Base-by-base conservation (phyloP, 345 rosid genomes). In the Corchorus capsularis region DNA sequence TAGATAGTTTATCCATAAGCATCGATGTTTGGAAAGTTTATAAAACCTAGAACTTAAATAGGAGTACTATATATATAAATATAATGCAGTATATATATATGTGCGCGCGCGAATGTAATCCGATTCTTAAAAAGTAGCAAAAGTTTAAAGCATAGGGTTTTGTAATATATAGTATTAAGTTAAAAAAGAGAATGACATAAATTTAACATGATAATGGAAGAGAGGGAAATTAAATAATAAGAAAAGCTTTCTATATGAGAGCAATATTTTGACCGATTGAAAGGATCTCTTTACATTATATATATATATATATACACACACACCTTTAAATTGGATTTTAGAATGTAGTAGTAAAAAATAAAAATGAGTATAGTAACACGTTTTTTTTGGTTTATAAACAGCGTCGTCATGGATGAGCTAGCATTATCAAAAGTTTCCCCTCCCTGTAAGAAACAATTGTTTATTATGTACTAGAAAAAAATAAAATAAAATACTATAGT, bases 321-420 rank as follows among this genome's bases (percentile, higher is more conserved):
- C 1, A 27, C 27, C 27, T 27, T 27, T 27, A 27, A 27, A 27
- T 27, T 0, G 1, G 27, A 27, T 27, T 27, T 27, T 27, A 27
- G 27, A 27, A 0, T 27, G 27, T 27, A 27, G 27, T 27, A 27
- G n/a, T n/a, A 27, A 27, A 27, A 27, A 27, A 27, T 27, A 27
- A 27, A 27, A 27, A 27, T 27, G 27, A 27, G 1, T 27, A 27
- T 27, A 27, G 27, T 15, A 62, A 62, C 45, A 62, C 49, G 22
- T 10, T 41, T 17, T 17, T 64, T n/a, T 9, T 8, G 0, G 1
- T 0, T 12, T 47, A 2, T 11, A 8, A 59, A 43, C 4, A 20
- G 12, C 76, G 71, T 77, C 76, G 71, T 77, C 76, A 69, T 74
- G 76, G 70, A 77, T 70, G 82, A 63, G 17, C 54, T 22, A 61